phyloP scores from a whole-genome alignment of 768 basidiomycete species.

The Boletellus emodensis region DNA sequence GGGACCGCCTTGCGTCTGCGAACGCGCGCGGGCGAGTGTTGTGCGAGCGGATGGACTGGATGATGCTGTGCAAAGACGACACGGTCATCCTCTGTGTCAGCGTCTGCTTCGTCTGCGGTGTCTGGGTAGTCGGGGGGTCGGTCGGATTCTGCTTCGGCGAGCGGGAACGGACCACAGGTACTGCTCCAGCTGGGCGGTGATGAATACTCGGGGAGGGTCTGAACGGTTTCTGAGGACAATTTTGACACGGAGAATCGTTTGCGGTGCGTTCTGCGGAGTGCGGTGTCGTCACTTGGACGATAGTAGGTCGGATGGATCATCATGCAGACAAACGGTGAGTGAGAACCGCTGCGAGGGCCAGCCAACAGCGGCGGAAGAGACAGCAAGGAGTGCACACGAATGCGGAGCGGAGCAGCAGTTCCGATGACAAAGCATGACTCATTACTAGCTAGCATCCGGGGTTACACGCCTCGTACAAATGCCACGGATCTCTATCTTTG shows the following conservation, averaged over 20 bases:
- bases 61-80: constrained; percentile 22
- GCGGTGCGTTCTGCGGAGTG: constrained; percentile 41
- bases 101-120: constrained; percentile 74
- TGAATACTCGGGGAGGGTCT: constrained; percentile 63
- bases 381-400: neutral
- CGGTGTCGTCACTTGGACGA: constrained; percentile 7
- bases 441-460: neutral
- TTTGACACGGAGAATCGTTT: constrained; percentile 55
- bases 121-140: constrained; percentile 73
- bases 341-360: constrained; percentile 12
- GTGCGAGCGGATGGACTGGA: constrained; percentile 33
- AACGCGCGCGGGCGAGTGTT: constrained; percentile 22
- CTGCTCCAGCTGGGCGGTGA: constrained; percentile 31
- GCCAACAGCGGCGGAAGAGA: constrained; percentile 1
- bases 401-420: too few species aligned
- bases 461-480: neutral
- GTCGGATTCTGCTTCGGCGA: constrained; percentile 42
- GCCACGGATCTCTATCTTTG: neutral
- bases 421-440: constrained; percentile 26
- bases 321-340: constrained; percentile 2
- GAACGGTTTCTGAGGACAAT: constrained; percentile 63
- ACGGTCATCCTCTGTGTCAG: constrained; percentile 49
- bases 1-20: constrained; percentile 28
- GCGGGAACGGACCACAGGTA: constrained; percentile 14
- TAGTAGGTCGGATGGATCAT: constrained; percentile 18